Percentiles rank a stretch among this genome's conserved stretches.
phyloP scores from a whole-genome alignment of 2,329 filamentous ascomycete genomes.

The Tolypocladium guangdongense region DNA sequence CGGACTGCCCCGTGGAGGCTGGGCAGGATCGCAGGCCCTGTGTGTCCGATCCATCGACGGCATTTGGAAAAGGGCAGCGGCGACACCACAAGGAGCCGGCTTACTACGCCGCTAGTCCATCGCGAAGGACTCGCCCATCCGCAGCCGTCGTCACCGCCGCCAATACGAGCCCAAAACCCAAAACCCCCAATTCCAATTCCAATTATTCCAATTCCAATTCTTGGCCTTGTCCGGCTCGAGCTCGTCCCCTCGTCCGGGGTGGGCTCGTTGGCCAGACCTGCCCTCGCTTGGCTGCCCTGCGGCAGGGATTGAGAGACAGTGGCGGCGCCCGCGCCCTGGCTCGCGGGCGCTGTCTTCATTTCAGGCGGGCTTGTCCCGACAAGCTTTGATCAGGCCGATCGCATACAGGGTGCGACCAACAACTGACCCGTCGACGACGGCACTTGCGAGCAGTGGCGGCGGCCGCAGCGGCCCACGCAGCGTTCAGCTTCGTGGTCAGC shows the following conservation, averaged over 20 bases:
- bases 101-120: neutral
- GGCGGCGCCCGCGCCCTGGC: too few relatives aligned
- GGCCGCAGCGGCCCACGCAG: neutral
- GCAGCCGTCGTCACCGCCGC: neutral
- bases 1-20: neutral
- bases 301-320: neutral
- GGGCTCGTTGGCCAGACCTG: neutral
- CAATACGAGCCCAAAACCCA: neutral
- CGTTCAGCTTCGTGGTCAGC: too few relatives aligned
- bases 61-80: too few relatives aligned
- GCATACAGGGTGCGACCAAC: neutral
- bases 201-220: neutral
- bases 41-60: neutral
- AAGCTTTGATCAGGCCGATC: neutral
- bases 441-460: neutral
- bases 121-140: neutral
- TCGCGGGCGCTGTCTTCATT: neutral
- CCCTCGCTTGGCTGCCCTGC: neutral
- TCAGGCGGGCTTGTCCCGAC: neutral
- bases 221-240: neutral
- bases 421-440: neutral
- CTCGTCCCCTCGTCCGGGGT: neutral
- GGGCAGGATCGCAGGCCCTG: neutral
- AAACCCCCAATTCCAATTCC: too few relatives aligned
- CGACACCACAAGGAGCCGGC: neutral